Evolutionary conservation across 768 basidiomycete genomes (phyloP), one percentile per base, ranked within the genome.

Genomic region (Phylloporus arenicola): DNA sequence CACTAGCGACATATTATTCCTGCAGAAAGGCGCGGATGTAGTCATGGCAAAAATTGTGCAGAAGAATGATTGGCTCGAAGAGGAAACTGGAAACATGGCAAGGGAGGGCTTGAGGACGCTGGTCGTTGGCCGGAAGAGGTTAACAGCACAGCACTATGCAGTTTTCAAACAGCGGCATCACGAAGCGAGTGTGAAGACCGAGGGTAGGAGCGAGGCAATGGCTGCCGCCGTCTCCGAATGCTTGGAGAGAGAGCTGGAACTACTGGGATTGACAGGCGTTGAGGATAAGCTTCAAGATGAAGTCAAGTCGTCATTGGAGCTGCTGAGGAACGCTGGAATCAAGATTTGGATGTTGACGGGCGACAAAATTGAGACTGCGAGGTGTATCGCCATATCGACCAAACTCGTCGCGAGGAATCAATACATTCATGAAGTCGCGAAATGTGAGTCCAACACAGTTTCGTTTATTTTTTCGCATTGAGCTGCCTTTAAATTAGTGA

Each of bases 341-440:
- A 96, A 90, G 77, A 98, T 99, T 51, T 99, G 96, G 96, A 98
- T 98, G 96, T 75, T 98, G 60, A 99, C 96, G 0, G 95, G 96
- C 1, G 96, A 99, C 70, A 99, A 98, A 74, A 92, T 98, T 44
- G 96, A 99, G 74, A 99, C 96, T 3, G 96, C 96, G 5, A 86
- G 94, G 33, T 95, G 93, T 68, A 99, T 99, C 62, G 94, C 95
- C 5, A 92, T 98, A 55, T 96, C 93, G 33, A 96, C 91, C 7
- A 98, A 98, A 65, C 73, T 98, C 45, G 96, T 98, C 8, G 86
- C 91, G 20, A 78, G 96, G 59, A 92, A 92, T 60, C 96, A 99
- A 68, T 97, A 96, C 64, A 96, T 99, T 30, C 93, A 97, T 62
- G 93, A 96, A 61, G 86, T 98, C 42, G 81, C 95, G 7, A 98